Evolutionary conservation across 768 basidiomycete genomes (phyloP), one percentile per base, ranked within the genome.

Genomic region (Cystofilobasidium capitatum): DNA sequence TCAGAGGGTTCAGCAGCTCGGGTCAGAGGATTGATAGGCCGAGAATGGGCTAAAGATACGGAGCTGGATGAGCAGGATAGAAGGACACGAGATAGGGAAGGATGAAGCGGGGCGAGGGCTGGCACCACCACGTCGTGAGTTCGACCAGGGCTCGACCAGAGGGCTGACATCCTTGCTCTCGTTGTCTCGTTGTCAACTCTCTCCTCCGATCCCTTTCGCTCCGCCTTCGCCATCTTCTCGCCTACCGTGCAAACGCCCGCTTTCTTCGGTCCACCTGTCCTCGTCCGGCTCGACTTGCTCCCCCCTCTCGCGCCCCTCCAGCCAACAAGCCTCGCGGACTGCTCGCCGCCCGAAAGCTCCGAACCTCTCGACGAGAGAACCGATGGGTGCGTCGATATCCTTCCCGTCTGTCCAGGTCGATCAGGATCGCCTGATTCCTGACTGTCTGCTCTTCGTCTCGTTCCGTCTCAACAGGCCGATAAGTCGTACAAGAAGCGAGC

Each of bases 241-340:
- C 54, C 54, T 26, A 31, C 54, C 8, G 14, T 55, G 29, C n/a
- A 31, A 33, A 33, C 26, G 24, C 35, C 35, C 58, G 37, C 58
- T 24, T 60, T 40, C 58, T 40, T 39, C 36, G 26, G 24, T 8
- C 54, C 54, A 14, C 35, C 7, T 26, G 2, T 40, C 26, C 44
- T 14, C 47, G 13, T 35, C 49, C 29, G 3, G 20, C 35, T 51
- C 49, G 14, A n/a, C 26, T 24, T 24, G 22, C 9, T 33, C 44
- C 49, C 61, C 20, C 31, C 22, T 13, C 22, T 14, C 51, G 26
- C 44, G n/a, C 35, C 31, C 33, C 6, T 51, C 40, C 71, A 93
- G 91, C 92, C 78, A 92, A 93, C 85, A 96, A 97, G 89, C 93
- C 93, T 78, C 88, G 93, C 83, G 93, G 93, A 81, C 86, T 97